These are phyloP conservation scores for peach (Prunus persica) DNA, from an alignment of 306 rosid species.

Conservation along the genomic window DNA sequence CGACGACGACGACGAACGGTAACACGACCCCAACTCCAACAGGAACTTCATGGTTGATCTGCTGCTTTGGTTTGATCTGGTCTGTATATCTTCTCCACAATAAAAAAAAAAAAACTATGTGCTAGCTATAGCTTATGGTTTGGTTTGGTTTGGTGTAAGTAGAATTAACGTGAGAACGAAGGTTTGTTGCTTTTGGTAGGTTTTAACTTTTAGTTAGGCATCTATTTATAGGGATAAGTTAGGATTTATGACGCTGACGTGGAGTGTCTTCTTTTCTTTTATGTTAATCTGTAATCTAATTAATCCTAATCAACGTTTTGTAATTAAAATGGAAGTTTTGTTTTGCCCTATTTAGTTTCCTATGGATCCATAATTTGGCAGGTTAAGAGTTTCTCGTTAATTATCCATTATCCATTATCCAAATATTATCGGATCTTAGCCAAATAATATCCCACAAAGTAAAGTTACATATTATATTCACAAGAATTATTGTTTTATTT, in stretches of 20 bases:
- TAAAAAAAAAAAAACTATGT: background rate
- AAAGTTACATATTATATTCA: too few species aligned
- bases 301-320: background rate
- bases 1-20: background rate
- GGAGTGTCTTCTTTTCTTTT: background rate
- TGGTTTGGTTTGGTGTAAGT: background rate
- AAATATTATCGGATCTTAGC: background rate
- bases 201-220: background rate
- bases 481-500: too few species aligned
- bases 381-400: background rate
- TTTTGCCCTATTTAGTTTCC: too few species aligned
- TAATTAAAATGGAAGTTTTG: background rate
- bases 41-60: slow-evolving; percentile 11
- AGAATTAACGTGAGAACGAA: background rate
- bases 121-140: background rate
- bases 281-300: background rate
- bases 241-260: background rate
- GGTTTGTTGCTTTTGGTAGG: background rate
- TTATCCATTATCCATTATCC: background rate
- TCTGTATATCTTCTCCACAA: too few species aligned
- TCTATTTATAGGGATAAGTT: background rate
- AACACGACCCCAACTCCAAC: slow-evolving; percentile 23
- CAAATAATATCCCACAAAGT: too few species aligned
- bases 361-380: too few species aligned
- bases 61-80: background rate